These are phyloP conservation scores for Scheffersomyces coipomensis DNA, from an alignment of 805 yeast species.

Conservation along the genomic window DNA sequence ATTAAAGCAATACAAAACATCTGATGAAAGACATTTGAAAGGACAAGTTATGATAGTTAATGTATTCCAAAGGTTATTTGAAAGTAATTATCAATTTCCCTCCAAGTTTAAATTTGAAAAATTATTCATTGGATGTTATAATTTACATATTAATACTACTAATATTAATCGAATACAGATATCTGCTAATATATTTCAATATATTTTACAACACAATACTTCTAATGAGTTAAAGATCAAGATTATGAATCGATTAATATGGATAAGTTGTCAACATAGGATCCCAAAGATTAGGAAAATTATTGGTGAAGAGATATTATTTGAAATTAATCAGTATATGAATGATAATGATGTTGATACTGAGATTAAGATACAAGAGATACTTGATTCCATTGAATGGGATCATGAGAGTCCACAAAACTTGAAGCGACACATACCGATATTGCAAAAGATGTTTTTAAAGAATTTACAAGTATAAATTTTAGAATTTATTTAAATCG, in stretches of 20 bases:
- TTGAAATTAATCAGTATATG: slow-evolving; percentile 20
- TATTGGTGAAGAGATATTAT: slow-evolving; percentile 41
- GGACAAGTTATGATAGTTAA: slow-evolving; percentile 21
- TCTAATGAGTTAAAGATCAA: slow-evolving; percentile 8
- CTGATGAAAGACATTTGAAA: slow-evolving; percentile 13
- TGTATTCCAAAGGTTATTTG: slow-evolving; percentile 38
- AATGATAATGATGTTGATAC: slow-evolving; percentile 17
- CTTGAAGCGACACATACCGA: slow-evolving; percentile 3
- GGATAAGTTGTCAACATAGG: slow-evolving; percentile 30
- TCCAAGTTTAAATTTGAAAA: slow-evolving; percentile 22
- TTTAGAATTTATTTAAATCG: too few relatives aligned
- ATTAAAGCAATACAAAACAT: too few relatives aligned
- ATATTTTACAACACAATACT: slow-evolving; percentile 19
- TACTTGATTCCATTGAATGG: slow-evolving; percentile 15
- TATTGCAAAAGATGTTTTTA: slow-evolving; percentile 7
- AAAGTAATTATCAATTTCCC: slow-evolving; percentile 34
- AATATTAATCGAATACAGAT: slow-evolving; percentile 34
- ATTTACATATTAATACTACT: slow-evolving; percentile 53
- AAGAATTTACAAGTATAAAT: neutral
- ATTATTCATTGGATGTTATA: slow-evolving; percentile 49
- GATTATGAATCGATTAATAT: slow-evolving; percentile 16
- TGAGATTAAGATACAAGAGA: neutral
- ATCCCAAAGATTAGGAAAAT: slow-evolving; percentile 27
- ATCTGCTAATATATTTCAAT: slow-evolving; percentile 45
- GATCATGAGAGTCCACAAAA: slow-evolving; percentile 6